These are phyloP conservation scores for Porogramme epimiltina DNA, from an alignment of 1,284 basidiomycete genomes.

Conservation along the genomic window DNA sequence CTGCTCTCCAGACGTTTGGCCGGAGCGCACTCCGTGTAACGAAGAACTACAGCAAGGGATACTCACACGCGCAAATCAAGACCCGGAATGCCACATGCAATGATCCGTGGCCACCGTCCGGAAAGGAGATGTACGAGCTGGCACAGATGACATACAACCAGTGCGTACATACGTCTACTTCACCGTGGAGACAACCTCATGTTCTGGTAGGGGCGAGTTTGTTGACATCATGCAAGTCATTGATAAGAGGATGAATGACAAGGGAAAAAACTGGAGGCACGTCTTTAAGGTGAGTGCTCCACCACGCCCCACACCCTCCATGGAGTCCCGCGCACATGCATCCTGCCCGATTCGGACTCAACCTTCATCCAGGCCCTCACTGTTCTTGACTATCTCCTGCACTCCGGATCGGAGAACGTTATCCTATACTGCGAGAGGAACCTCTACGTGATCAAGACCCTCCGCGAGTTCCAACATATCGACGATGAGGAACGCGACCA, in stretches of 20 bases:
- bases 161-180: conserved; percentile 47
- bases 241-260: conserved; percentile 97
- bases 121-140: conserved; percentile 97
- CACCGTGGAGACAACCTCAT: too few species aligned
- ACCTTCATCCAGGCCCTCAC: conserved; percentile 73
- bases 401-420: conserved; percentile 94
- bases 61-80: conserved; percentile 90
- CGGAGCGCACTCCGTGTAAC: conserved; percentile 79
- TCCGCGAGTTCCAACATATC: conserved; percentile 96
- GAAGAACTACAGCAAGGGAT: conserved; percentile 93
- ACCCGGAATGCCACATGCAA: conserved; percentile 96
- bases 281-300: conserved; percentile 84
- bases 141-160: conserved; percentile 96
- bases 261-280: conserved; percentile 99
- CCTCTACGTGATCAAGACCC: conserved; percentile 95
- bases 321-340: background rate
- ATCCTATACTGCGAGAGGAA: conserved; percentile 98
- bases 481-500: conserved; percentile 95
- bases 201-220: conserved; percentile 77
- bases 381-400: conserved; percentile 92
- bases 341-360: background rate
- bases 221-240: conserved; percentile 99
- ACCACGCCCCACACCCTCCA: background rate
- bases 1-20: conserved; percentile 45
- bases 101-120: conserved; percentile 95